These are phyloP conservation scores for Jamesozyma piceae DNA, from an alignment of 805 yeast genomes.

Conservation along the genomic window DNA sequence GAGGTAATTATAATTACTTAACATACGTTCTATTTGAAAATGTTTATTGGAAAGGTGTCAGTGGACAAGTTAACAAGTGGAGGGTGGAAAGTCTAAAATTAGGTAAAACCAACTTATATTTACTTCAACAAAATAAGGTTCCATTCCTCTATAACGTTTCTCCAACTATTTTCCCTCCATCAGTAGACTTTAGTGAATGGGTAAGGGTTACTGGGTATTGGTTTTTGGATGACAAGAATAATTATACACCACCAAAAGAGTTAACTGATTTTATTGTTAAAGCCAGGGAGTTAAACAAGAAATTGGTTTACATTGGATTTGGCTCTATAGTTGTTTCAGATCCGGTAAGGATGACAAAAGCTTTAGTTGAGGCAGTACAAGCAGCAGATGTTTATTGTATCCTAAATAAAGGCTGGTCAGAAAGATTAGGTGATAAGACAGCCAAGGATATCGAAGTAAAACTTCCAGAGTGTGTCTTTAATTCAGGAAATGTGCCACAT, in stretches of 20 bases:
- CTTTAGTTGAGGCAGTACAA: conserved; percentile 68
- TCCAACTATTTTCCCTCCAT: conserved; percentile 82
- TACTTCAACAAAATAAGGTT: conserved; percentile 64
- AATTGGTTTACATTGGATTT: conserved; percentile 85
- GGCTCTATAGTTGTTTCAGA: conserved; percentile 89
- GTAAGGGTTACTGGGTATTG: conserved; percentile 93
- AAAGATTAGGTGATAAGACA: conserved; percentile 41
- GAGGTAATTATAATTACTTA: conserved; percentile 85
- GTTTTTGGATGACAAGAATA: conserved; percentile 64
- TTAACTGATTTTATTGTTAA: conserved; percentile 48
- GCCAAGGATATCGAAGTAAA: conserved; percentile 31
- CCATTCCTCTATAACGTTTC: conserved; percentile 88
- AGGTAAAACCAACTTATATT: conserved; percentile 58
- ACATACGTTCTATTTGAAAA: conserved; percentile 91
- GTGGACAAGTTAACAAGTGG: conserved; percentile 84
- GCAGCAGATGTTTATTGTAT: conserved; percentile 80
- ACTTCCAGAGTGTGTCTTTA: conserved; percentile 60
- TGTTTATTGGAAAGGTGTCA: conserved; percentile 86
- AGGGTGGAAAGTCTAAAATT: conserved; percentile 57
- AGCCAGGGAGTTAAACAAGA: conserved; percentile 54
- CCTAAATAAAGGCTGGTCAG: conserved; percentile 92
- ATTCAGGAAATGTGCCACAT: conserved; percentile 72
- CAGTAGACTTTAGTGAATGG: conserved; percentile 92
- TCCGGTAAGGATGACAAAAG: conserved; percentile 66
- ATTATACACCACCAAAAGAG: conserved; percentile 51